Percentiles rank a stretch among this genome's conserved stretches.
These are phyloP conservation scores for Nothophytophthora sp. DNA, from an alignment of 352 stramenopile species.

Conservation along the genomic window DNA sequence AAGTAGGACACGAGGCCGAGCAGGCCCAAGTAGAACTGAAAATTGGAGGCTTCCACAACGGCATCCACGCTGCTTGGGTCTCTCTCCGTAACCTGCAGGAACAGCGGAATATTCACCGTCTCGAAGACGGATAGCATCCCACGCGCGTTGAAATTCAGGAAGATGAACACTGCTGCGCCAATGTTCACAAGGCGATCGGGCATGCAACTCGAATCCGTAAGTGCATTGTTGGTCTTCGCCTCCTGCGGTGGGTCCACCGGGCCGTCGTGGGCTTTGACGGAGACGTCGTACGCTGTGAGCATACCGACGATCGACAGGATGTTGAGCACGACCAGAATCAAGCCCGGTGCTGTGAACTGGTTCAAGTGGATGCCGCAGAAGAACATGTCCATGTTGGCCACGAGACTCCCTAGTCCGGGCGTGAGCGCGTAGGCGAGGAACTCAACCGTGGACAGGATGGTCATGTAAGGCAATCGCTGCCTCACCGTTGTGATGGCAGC, in stretches of 20 bases:
- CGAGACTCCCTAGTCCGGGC: conserved; percentile 56
- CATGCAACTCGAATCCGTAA: conserved; percentile 28
- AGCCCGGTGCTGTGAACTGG: conserved; percentile 58
- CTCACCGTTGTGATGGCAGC: conserved; percentile 61
- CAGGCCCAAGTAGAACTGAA: conserved; percentile 76
- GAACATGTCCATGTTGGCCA: conserved; percentile 50
- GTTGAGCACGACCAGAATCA: conserved; percentile 62
- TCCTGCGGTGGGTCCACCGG: conserved; percentile 30
- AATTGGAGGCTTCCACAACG: conserved; percentile 65
- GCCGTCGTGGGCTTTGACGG: conserved; percentile 47
- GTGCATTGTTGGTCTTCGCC: conserved; percentile 28
- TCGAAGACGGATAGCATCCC: conserved; percentile 80
- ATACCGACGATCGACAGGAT: conserved; percentile 59
- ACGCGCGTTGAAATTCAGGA: conserved; percentile 71
- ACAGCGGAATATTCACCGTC: conserved; percentile 76
- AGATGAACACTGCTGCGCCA: conserved; percentile 65
- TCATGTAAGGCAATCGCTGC: conserved; percentile 68
- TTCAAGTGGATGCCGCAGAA: conserved; percentile 66
- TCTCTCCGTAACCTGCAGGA: conserved; percentile 62
- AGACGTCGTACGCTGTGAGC: conserved; percentile 51
- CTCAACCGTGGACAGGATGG: conserved; percentile 74
- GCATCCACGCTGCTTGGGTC: conserved; percentile 41
- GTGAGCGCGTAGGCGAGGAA: conserved; percentile 78
- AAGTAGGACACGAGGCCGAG: conserved; percentile 69
- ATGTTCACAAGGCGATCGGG: conserved; percentile 60